phyloP scores from a whole-genome alignment of 768 basidiomycete genomes.

The Xerocomus spinulosus region DNA sequence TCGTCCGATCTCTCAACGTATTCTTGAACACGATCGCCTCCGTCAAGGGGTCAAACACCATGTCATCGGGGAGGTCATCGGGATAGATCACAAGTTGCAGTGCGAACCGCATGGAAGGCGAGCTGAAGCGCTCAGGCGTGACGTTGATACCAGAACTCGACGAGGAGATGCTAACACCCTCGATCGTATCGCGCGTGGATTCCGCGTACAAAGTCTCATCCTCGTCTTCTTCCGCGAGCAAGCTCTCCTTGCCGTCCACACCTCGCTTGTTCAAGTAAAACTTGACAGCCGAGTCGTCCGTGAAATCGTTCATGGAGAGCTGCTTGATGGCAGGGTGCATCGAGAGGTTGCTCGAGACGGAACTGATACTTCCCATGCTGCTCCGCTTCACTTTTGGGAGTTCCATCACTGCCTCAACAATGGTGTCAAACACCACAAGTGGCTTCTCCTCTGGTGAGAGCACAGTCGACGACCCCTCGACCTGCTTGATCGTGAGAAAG shows the following conservation, averaged over 20 bases:
- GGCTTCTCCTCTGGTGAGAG: conserved; percentile 73
- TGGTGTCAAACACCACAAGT: conserved; percentile 81
- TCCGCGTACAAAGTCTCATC: conserved; percentile 40
- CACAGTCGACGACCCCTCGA: conserved; percentile 80
- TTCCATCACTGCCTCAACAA: conserved; percentile 77
- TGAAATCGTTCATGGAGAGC: conserved; percentile 95
- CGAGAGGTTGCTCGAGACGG: conserved; percentile 86
- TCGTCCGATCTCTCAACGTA: conserved; percentile 55
- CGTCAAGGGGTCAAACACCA: conserved; percentile 88
- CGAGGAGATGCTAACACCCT: conserved; percentile 18
- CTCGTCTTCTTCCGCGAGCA: conserved; percentile 41
- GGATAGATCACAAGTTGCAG: conserved; percentile 85
- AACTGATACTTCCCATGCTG: conserved; percentile 90
- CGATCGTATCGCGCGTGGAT: conserved; percentile 30
- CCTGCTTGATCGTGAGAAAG: conserved; percentile 89
- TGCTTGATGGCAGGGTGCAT: conserved; percentile 95
- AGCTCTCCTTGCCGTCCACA: conserved; percentile 41
- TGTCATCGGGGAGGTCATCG: conserved; percentile 88
- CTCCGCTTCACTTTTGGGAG: conserved; percentile 88
- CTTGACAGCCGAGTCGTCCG: conserved; percentile 95
- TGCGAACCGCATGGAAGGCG: conserved; percentile 81
- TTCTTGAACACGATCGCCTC: conserved; percentile 91
- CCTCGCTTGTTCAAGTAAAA: conserved; percentile 81
- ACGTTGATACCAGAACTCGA: conserved; percentile 38
- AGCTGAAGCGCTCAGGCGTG: conserved; percentile 68